Base-by-base conservation (phyloP, 306 rosid genomes). In the Leucaena leucocephala region DNA sequence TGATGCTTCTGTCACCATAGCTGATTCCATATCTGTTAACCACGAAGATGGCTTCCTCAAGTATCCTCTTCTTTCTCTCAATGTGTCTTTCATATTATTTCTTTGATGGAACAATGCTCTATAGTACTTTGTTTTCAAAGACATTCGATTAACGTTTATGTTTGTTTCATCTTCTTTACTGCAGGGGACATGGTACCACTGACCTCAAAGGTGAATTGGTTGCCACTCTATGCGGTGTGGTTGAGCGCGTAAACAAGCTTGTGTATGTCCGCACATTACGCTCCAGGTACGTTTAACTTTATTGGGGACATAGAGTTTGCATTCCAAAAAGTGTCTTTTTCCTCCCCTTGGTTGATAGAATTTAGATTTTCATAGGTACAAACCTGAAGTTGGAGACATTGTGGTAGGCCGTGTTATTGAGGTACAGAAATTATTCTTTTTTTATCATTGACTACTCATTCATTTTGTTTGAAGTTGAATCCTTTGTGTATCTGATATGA, bases 351-450 rank as follows among this genome's bases (percentile, higher is more conserved):
- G 49, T 67, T 76, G 19, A 71, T 76, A 35, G 72, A 58, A 49
- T 75, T 75, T n/a, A 17, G 12, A 21, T 55, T 43, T 57, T 82
- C 6, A 19, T 78, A 91, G 98, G 87, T 95, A 92, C 83, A 95
- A 95, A 81, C 98, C 98, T 0, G 98, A 95, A 83, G 97, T 91
- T 76, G 98, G 98, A 52, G 99, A 95, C 84, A 91, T 93, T 27
- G 74, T 93, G 50, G 86, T 92, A 13, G 96, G 99, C 10, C 98
- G 98, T 79, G 97, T 91, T 77, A 36, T 84, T 36, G 97, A 93
- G 99, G 98, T 90, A 83, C 46, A 14, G 14, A 68, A 42, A 42
- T 40, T 76, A 17, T 4, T 57, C 36, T 52, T 50, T 52, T 52
- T 3, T 1, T 68, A 4, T 40, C 2, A 3, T 58, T 9, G 22